Evolutionary conservation across 2,329 filamentous ascomycete species (phyloP), one percentile per base, ranked within the genome.

Genomic region (Drechslerella coelobrocha): DNA sequence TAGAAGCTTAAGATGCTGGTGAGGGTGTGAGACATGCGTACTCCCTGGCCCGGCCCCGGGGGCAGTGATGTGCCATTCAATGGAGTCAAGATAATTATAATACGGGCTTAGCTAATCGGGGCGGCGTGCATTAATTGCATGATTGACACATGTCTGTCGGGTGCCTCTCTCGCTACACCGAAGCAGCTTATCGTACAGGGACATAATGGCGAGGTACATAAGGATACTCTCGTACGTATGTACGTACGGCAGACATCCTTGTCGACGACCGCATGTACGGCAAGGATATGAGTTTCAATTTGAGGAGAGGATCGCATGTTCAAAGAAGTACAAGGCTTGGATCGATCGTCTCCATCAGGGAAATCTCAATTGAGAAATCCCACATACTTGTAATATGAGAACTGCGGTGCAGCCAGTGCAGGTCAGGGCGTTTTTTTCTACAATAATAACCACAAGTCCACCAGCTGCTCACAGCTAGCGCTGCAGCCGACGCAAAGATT

Each of bases 1-100:
- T 45, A 45, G 31, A 31, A 60, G 51, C 24, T 41, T 50, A 29
- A 71, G 53, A 71, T 71, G 66, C 66, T 53, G 59, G 66, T 63
- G 59, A 63, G 54, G 51, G 66, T 29, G 59, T 71, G 59, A 63
- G 66, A 71, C 66, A 63, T 63, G 59, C 53, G 60, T 60, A 63
- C 63, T 71, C 66, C 65, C 54, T 63, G 59, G 59, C 17, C 41
- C 26, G 51, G 50, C 31, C 53, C 50, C 50, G 43, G 47, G 19
- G 47, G 47, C 27, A 47, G 66, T 47, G 39, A 55, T 60, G 66
- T 26, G 48, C 53, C 53, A 71, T 63, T 63, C 50, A 31, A 7
- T 60, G 47, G 51, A 43, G 27, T 12, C 34, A 50, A 61, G 27
- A 34, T 50, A 14, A 19, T 47, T 19, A 21, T 54, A 45, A 39